Evolutionary conservation across 2,329 filamentous ascomycete genomes (phyloP).

Genomic region (Paramyrothecium roridum): DNA sequence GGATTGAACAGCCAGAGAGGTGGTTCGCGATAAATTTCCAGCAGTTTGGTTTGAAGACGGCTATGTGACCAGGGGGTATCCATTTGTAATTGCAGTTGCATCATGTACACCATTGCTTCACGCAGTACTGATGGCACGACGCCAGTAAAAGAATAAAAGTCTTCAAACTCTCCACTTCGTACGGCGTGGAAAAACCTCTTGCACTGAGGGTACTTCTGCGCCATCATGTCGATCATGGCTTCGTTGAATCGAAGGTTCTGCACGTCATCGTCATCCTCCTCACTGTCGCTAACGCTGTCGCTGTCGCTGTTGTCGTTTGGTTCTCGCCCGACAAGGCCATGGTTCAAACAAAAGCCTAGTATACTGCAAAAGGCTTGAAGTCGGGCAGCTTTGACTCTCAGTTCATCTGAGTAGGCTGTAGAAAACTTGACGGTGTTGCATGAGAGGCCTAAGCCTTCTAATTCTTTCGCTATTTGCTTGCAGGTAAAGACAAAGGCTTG

Average conservation of each 20-base stretch:
- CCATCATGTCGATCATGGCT: neutral
- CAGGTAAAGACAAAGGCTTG: neutral
- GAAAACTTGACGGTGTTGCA: neutral
- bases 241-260: neutral
- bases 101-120: too few relatives aligned
- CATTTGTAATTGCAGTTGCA: too few relatives aligned
- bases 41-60: neutral
- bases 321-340: neutral
- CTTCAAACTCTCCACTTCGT: neutral
- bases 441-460: neutral
- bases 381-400: neutral
- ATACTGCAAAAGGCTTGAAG: neutral
- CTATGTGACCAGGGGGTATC: neutral
- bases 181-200: neutral
- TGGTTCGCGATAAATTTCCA: neutral
- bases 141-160: neutral
- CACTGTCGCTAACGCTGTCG: neutral
- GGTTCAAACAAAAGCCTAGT: neutral
- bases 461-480: neutral
- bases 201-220: neutral
- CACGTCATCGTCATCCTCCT: neutral
- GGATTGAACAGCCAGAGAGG: neutral
- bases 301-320: neutral
- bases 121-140: too few relatives aligned
- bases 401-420: neutral